Percentiles rank a stretch among this genome's conserved stretches.
phyloP scores from a whole-genome alignment of 768 basidiomycete species.

The Rhizopogon rudus region DNA sequence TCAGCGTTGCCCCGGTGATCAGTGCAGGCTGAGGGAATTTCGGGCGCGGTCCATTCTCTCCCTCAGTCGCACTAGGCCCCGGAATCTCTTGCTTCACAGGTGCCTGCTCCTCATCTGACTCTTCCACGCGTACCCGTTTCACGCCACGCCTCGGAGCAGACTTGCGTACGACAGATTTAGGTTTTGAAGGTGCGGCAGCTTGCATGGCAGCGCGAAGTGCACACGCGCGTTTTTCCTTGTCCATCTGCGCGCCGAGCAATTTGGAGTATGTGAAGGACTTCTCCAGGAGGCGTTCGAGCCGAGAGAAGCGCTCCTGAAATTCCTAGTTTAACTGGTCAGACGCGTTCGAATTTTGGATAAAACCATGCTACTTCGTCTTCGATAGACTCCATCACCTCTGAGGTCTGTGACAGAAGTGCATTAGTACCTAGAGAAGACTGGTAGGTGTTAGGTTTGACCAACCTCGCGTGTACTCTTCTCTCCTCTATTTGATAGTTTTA shows the following conservation, averaged over 20 bases:
- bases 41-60: conserved; percentile 11
- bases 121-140: conserved; percentile 10
- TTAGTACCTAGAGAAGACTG: neutral
- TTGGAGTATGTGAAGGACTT: conserved; percentile 74
- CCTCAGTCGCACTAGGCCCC: neutral
- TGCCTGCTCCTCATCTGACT: conserved; percentile 16
- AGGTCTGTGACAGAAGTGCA: conserved; percentile 4
- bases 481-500: neutral
- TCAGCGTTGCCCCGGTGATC: conserved; percentile 81
- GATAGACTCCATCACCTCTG: conserved; percentile 3
- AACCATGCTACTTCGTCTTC: conserved; percentile 16
- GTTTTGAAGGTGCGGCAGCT: conserved; percentile 5
- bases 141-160: neutral
- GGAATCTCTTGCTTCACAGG: neutral
- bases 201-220: conserved; percentile 24
- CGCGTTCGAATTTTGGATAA: neutral
- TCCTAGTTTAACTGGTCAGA: conserved; percentile 30
- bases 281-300: conserved; percentile 64
- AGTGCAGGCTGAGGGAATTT: conserved; percentile 70
- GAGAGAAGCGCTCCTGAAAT: conserved; percentile 41
- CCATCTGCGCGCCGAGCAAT: conserved; percentile 72
- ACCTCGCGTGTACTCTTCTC: conserved; percentile 12
- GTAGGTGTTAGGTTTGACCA: neutral
- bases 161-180: conserved; percentile 10
- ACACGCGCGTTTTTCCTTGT: conserved; percentile 39